A percentile compares a stretch with the other conserved stretches of the same genome.
These are phyloP conservation scores for Dictyostelium brefeldianum DNA, from an alignment of 78 protist species.

Conservation along the genomic window DNA sequence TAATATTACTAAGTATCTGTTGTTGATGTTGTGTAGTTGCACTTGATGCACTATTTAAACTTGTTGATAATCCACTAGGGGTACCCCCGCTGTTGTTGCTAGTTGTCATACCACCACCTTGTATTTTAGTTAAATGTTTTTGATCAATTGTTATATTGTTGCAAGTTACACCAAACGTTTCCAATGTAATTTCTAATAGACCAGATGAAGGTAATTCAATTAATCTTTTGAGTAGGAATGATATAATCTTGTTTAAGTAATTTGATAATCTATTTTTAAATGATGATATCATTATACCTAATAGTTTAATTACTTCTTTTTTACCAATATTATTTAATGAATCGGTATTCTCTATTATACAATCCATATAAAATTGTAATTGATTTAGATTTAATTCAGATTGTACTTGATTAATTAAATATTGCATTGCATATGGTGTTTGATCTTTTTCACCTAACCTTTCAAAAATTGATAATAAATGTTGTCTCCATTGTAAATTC, in stretches of 20 bases:
- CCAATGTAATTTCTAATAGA: neutral
- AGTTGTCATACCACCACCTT: conserved; percentile 16
- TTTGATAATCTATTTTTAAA: neutral
- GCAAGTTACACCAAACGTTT: conserved; percentile 1
- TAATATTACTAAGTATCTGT: neutral
- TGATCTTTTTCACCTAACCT: neutral
- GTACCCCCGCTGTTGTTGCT: too few relatives aligned
- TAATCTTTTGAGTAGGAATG: neutral
- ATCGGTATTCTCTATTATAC: conserved; percentile 8
- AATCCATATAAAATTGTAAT: conserved; percentile 20
- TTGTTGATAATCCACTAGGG: neutral
- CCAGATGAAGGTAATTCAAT: conserved; percentile 7
- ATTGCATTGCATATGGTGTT: neutral
- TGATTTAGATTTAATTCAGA: neutral
- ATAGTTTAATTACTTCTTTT: conserved; percentile 9
- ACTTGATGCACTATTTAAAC: neutral
- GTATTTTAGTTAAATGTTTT: neutral
- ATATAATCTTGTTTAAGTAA: neutral
- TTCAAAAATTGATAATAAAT: neutral
- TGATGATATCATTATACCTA: neutral
- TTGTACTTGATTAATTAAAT: neutral
- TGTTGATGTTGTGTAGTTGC: neutral
- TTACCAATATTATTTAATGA: conserved; percentile 3
- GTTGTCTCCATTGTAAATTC: conserved; percentile 21
- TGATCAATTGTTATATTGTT: neutral